Base-by-base conservation (phyloP, 1,139 yeast genomes). In the Blastobotrys illinoisensis region DNA sequence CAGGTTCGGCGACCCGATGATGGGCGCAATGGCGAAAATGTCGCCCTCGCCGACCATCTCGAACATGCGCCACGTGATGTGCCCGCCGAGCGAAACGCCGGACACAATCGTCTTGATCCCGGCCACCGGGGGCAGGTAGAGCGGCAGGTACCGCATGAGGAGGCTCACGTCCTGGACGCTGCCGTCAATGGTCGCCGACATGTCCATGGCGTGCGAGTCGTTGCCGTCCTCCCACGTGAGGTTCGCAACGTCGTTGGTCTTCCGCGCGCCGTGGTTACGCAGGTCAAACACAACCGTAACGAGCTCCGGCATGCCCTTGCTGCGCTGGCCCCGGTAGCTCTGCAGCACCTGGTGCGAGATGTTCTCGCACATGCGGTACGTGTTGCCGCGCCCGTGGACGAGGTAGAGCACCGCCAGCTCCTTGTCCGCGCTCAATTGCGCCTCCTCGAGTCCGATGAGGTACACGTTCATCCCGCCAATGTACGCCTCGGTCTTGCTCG, bases 81-180 rank as follows among this genome's bases (percentile, higher is more conserved):
- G 87, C 0, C 81, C 89, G 1, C 89, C 88, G 58, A 82, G 71
- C 0, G 88, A 82, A 51, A 75, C 75, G 2, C 89, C 89, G 32
- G 77, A 65, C 23, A 81, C 67, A 28, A 77, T 71, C 61, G 76
- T 77, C 50, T 64, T 63, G 57, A 67, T 71, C 23, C 65, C 61
- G 9, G 24, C 49, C 1, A 14, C 20, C 47, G 72, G 68, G 1
- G 71, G 70, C 48, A 80, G 70, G 58, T 74, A 74, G 21, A 69
- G 58, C 1, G 85, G 85, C 23, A 83, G 66, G 59, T 71, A 78
- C 54, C 77, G 79, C 62, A 79, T 75, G 43, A 82, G 66, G 40
- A 74, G 62, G 58, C 74, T 76, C 51, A 80, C 68, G 59, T 83
- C 87, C 18, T 68, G 71, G 1, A 79, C 76, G 3, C 74, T 74